Conservation (phyloP, 73 alveolate species). For the Stentor roeselii region DNA sequence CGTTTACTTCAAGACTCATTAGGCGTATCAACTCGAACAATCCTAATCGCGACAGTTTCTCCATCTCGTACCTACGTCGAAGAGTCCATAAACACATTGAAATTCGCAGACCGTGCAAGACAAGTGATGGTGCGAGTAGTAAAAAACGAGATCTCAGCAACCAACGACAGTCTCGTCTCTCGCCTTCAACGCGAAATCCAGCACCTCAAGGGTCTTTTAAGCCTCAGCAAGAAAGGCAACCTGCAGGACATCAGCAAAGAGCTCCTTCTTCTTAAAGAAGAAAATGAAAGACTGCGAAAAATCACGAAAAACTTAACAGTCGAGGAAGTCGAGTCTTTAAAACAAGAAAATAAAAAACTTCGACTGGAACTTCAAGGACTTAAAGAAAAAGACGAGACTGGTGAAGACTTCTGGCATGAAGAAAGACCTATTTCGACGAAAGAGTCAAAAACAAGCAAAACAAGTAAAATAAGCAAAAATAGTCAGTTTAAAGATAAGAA, state of each 20-base stretch:
- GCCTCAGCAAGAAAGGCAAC: constrained; percentile 68
- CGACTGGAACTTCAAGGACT: constrained; percentile 44
- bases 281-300: constrained; percentile 61
- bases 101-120: constrained; percentile 92
- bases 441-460: neutral
- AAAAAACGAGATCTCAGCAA: constrained; percentile 71
- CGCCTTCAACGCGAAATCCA: constrained; percentile 73
- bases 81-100: constrained; percentile 78
- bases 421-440: too few species aligned
- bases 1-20: constrained; percentile 77
- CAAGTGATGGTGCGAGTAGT: constrained; percentile 60
- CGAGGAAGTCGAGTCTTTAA: constrained; percentile 59
- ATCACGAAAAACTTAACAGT: constrained; percentile 35
- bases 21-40: constrained; percentile 79
- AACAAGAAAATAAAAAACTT: constrained; percentile 73
- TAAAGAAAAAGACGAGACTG: constrained; percentile 1
- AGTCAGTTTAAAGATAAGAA: neutral
- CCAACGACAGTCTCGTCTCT: constrained; percentile 73
- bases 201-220: constrained; percentile 63
- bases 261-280: constrained; percentile 53
- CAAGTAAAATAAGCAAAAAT: neutral
- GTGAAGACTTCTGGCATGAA: neutral
- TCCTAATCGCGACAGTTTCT: constrained; percentile 75
- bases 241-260: constrained; percentile 48
- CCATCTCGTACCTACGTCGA: constrained; percentile 72